A percentile compares a stretch with the other conserved stretches of the same genome.
phyloP scores from a whole-genome alignment of 2,329 filamentous ascomycete genomes.

The Talaromyces sp. region DNA sequence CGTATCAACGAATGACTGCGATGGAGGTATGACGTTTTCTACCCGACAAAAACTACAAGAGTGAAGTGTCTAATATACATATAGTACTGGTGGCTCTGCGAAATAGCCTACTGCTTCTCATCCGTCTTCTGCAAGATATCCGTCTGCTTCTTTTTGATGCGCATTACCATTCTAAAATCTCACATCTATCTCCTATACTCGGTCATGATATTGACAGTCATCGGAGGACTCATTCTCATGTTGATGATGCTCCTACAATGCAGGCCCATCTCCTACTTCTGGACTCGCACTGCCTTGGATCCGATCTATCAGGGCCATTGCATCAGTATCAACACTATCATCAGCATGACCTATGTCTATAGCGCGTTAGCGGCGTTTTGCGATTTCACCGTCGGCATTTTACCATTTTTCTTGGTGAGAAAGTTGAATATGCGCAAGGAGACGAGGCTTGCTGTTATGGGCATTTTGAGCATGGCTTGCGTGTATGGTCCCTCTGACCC shows the following conservation, averaged over 20 bases:
- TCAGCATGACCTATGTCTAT: constrained; percentile 44
- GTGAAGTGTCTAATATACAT: not conserved
- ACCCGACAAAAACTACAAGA: not conserved
- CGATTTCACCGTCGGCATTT: constrained; percentile 53
- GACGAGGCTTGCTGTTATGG: constrained; percentile 52
- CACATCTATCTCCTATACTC: constrained; percentile 48
- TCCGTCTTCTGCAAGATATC: constrained; percentile 51
- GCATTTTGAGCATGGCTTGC: constrained; percentile 57
- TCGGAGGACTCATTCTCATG: constrained; percentile 49
- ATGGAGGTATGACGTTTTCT: constrained; percentile 31
- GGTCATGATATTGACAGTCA: constrained; percentile 46
- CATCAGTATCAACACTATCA: constrained; percentile 46
- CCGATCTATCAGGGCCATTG: constrained; percentile 37
- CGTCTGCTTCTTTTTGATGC: constrained; percentile 54
- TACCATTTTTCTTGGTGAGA: constrained; percentile 55
- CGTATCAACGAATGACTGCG: constrained; percentile 28
- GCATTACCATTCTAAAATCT: constrained; percentile 46
- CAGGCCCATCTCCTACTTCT: constrained; percentile 51
- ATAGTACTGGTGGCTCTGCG: constrained; percentile 54
- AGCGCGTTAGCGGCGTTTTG: constrained; percentile 47
- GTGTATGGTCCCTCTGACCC: constrained; percentile 31
- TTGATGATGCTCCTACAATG: constrained; percentile 55
- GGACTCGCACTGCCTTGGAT: constrained; percentile 34
- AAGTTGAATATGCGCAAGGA: constrained; percentile 53
- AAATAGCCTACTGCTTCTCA: constrained; percentile 52